phyloP scores from a whole-genome alignment of 164 flowering plant species.

The Chimonanthus salicifolius region DNA sequence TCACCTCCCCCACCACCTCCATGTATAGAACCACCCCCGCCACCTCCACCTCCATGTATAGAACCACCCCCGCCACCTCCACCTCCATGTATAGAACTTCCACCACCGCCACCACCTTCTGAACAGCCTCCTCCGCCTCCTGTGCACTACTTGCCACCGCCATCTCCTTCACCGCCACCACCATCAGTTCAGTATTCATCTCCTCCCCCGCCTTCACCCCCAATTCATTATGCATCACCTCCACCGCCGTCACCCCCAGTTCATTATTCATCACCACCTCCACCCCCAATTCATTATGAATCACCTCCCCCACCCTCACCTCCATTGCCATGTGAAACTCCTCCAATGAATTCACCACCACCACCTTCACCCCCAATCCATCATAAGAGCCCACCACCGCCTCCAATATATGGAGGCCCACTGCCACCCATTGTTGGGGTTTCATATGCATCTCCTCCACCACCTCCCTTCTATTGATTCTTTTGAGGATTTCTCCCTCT shows the following conservation, averaged over 20 bases:
- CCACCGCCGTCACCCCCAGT: conserved; percentile 31
- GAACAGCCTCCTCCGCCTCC: conserved; percentile 24
- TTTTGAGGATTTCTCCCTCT: conserved; percentile 49
- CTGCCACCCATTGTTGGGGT: conserved; percentile 61
- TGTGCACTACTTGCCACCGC: conserved; percentile 15
- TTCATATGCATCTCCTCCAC: conserved; percentile 68
- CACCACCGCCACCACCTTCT: conserved; percentile 24
- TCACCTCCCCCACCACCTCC: conserved; percentile 45
- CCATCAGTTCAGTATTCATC: conserved; percentile 11
- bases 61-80: conserved; percentile 19
- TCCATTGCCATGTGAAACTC: conserved; percentile 13
- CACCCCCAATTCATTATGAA: conserved; percentile 15
- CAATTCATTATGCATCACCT: conserved; percentile 24
- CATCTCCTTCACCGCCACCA: conserved; percentile 16
- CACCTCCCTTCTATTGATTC: conserved; percentile 77
- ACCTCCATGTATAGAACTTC: too few species aligned
- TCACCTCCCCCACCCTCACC: conserved; percentile 21
- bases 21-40: conserved; percentile 23
- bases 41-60: conserved; percentile 27
- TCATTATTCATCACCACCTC: conserved; percentile 11
- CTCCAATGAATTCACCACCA: conserved; percentile 17
- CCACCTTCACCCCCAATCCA: conserved; percentile 1
- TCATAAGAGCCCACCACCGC: conserved; percentile 25
- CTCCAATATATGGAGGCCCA: conserved; percentile 64
- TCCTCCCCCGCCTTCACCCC: conserved; percentile 10